Evolutionary conservation across 495 filamentous ascomycete species (phyloP), one percentile per base, ranked within the genome.

Genomic region (Penicillium verhagenii): DNA sequence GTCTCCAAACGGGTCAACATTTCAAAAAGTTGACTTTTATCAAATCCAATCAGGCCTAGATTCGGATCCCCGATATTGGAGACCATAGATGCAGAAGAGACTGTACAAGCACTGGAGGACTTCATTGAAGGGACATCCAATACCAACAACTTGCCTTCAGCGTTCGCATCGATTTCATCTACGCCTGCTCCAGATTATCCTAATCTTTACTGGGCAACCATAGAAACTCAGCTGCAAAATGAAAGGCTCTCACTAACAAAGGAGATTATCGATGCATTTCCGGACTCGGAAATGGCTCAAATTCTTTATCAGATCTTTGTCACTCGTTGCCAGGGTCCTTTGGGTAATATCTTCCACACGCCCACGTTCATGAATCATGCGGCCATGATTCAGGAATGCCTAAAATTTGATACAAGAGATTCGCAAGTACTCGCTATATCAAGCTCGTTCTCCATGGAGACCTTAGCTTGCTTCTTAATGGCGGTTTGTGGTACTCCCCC

Each of bases 261-360:
- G 29, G 62, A 70, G 16, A 53, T 66, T 24, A 40, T 66, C 29
- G 42, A 66, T 20, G 38, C 19, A 13, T 13, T 52, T 6, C 50
- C 50, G 13, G 38, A 52, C 16, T 20, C 14, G 25, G 50, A 52
- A 11, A 21, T 52, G 6, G 19, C 28, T 14, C 18, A 23, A 7
- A 6, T 13, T 9, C 64, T 70, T 21, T 56, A 57, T 44, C 59
- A 66, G 20, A 49, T 64, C 31, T 68, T 70, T 43, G 19, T 60
- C 13, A 68, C 60, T 19, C 64, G 67, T 44, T 70, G 67, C 38
- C 67, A 68, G 40, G 62, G 52, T 1, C 59, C 67, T 4, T 53
- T 70, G 28, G 62, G 57, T 9, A 70, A 68, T 38, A 37, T 66
- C 0, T 40, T 68, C 0, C 62, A 67, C 37, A 66, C 62, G 0